Base-by-base conservation (phyloP, 192 early-diverging fungal species). In the Funneliformis mosseae region DNA sequence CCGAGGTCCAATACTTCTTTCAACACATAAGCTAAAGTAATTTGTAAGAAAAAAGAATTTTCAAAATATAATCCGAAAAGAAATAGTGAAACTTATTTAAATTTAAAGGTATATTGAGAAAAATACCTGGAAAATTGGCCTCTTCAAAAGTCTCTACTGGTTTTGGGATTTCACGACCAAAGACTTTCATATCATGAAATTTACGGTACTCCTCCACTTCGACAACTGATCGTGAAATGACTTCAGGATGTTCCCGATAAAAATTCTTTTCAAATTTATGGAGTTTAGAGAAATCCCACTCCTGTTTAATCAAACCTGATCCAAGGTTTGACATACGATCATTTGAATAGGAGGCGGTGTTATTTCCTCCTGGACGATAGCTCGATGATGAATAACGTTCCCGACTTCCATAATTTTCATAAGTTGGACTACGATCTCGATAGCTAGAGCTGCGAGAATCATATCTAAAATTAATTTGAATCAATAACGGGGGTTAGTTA, bases 241-340 rank as follows among this genome's bases (percentile, higher is more conserved):
- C 96, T 50, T 84, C 75, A 9, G 90, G 83, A 81, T 95, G 84
- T 85, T 99, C 98, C n/a, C 84, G 83, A 87, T 99, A 99, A 83
- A 99, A 99, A 88, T 98, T 97, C 88, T 97, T 98, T 85, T 97
- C 96, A 81, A 98, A 98, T 68, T 87, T 91, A 8, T 90, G 92
- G 27, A 99, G 85, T 70, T 88, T 82, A 16, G 79, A 71, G 3
- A 85, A 48, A 80, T 93, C 92, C 94, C 95, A 98, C 81, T 94
- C 87, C 21, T 87, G 88, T 33, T 81, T 85, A 33, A 83, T 80
- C 45, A 95, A 85, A 68, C 83, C 85, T 25, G 83, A 81, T 38
- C 92, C 93, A 16, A 94, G 88, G 68, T 84, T 87, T 74, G 83
- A 84, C 82, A 89, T 88, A 39, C 85, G 80, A 71, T 89, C 88